Percentiles rank a stretch among this genome's conserved stretches.
These are phyloP conservation scores for Fistulinella prunicolor DNA, from an alignment of 768 basidiomycete species.

Conservation along the genomic window DNA sequence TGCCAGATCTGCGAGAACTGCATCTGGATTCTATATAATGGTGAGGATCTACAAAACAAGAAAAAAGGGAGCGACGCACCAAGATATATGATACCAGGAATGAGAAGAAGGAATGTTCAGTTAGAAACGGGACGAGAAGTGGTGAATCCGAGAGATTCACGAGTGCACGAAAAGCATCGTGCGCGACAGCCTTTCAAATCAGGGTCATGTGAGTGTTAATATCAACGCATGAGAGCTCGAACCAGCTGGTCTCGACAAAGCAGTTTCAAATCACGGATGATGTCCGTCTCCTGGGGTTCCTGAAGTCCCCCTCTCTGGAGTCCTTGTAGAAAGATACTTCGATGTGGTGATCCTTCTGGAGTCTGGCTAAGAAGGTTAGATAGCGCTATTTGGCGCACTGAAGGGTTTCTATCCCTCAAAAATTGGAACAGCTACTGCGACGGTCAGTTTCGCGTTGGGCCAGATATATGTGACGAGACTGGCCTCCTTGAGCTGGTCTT, in stretches of 20 bases:
- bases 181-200: constrained; percentile 73
- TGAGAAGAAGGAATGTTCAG: constrained; percentile 67
- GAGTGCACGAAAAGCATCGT: constrained; percentile 91
- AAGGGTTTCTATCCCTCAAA: constrained; percentile 80
- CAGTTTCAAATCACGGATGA: constrained; percentile 78
- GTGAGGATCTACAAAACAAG: constrained; percentile 6
- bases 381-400: constrained; percentile 84
- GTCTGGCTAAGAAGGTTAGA: constrained; percentile 82
- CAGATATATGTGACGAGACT: constrained; percentile 5
- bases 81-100: constrained; percentile 90
- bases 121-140: constrained; percentile 59
- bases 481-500: constrained; percentile 41
- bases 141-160: constrained; percentile 91
- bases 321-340: constrained; percentile 71
- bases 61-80: constrained; percentile 46
- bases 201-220: constrained; percentile 15
- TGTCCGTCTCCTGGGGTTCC: constrained; percentile 57
- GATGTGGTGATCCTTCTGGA: constrained; percentile 62
- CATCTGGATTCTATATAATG: constrained; percentile 70
- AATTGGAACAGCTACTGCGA: constrained; percentile 72
- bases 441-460: constrained; percentile 7
- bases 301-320: constrained; percentile 56
- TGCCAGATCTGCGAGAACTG: constrained; percentile 89
- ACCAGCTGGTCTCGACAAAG: constrained; percentile 87
- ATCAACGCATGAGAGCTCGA: constrained; percentile 32